Conservation (phyloP, 2,329 filamentous ascomycete genomes). For the Alternaria atra region DNA sequence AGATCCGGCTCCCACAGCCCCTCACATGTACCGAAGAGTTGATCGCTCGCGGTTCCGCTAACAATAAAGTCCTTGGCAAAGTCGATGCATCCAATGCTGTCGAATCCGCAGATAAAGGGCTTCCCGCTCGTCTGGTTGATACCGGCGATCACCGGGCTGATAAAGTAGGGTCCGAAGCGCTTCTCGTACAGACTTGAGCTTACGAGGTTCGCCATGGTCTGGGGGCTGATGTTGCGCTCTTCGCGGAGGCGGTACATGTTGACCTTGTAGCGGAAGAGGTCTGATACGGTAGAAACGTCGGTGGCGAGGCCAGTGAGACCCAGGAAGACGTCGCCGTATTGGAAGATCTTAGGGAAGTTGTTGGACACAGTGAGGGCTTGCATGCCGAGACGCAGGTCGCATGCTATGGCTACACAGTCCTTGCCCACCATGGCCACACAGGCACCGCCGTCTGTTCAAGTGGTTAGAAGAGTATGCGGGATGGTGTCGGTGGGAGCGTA, state of each 20-base stretch:
- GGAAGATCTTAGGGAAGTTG: slow-evolving; percentile 99
- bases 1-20: slow-evolving; percentile 97
- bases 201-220: slow-evolving; percentile 96
- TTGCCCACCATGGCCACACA: slow-evolving; percentile 99
- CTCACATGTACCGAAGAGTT: slow-evolving; percentile 99
- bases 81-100: slow-evolving; percentile 99
- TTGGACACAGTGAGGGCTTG: slow-evolving; percentile 98
- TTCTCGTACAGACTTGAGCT: slow-evolving; percentile 86
- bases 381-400: slow-evolving; percentile 95
- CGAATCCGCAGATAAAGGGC: slow-evolving; percentile 98
- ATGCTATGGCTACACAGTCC: slow-evolving; percentile 99
- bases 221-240: slow-evolving; percentile 93
- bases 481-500: slow-evolving; percentile 54
- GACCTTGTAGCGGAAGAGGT: slow-evolving; percentile 99
- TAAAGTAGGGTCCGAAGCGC: slow-evolving; percentile 96
- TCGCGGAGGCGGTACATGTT: slow-evolving; percentile 99
- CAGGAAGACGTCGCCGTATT: slow-evolving; percentile 93
- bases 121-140: slow-evolving; percentile 92
- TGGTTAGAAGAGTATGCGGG: slow-evolving; percentile 19
- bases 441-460: slow-evolving; percentile 81
- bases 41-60: slow-evolving; percentile 92
- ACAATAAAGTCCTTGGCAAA: slow-evolving; percentile 99
- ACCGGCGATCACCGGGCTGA: slow-evolving; percentile 92
- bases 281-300: slow-evolving; percentile 91
- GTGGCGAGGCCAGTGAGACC: slow-evolving; percentile 96